Evolutionary conservation across 1,284 basidiomycete genomes (phyloP), one percentile per base, ranked within the genome.

Genomic region (Leccinum subrobustum): DNA sequence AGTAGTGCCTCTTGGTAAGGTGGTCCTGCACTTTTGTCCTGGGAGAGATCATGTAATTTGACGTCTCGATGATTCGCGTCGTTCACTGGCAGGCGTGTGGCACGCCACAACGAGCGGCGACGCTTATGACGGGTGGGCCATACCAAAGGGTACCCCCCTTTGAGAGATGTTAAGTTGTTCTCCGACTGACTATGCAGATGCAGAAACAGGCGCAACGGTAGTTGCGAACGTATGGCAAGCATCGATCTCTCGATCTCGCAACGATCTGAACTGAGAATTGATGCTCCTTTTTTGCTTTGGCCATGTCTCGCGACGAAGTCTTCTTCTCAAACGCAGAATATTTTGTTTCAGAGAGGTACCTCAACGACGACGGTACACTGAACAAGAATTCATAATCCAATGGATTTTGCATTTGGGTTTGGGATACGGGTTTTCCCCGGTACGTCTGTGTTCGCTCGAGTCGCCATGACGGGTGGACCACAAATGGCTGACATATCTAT

Each of bases 331-430:
- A 70, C 8, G 48, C 69, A 20, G 44, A 70, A 11, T 20, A 44
- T 44, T 47, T 69, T 20, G 27, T 52, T 16, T 60, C 69, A 0
- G 69, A 71, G 25, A 52, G 63, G 23, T 64, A 59, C 16, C 44
- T 72, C 9, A 20, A 23, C 8, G 56, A 54, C 3, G 33, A 68
- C 7, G 67, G 65, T 0, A 39, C 29, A 14, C 8, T 70, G 12
- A 68, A 59, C 4, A 50, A 60, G 3, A 60, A 64, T 27, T 27
- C 27, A 27, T 2, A 39, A 68, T 50, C 67, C 59, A 6, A 29
- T 39, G 12, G 57, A 61, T 9, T 71, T 63, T 9, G 4, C 37
- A 9, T 72, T 70, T 35, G 62, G 68, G 1, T 67, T 72, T 27
- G 70, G 70, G 8, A 58, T 68, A 2, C n/a, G 68, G 33, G 54